Evolutionary conservation across 768 basidiomycete genomes (phyloP).

Genomic region (Kockovaella imperatae): DNA sequence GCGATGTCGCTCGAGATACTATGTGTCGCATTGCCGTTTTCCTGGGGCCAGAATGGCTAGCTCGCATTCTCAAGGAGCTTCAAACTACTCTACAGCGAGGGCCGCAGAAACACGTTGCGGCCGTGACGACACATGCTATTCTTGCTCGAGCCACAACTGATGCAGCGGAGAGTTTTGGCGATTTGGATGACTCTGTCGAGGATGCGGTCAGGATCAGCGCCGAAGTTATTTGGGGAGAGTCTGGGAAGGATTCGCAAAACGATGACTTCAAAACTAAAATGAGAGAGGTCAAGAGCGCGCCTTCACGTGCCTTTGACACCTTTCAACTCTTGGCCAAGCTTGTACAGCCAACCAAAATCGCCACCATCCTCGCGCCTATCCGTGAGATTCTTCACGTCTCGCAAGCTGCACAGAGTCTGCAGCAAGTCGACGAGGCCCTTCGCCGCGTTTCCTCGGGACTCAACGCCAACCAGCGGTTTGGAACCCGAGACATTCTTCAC

Average conservation of each 20-base stretch:
- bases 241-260: slow-evolving; percentile 74
- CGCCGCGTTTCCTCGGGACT: slow-evolving; percentile 74
- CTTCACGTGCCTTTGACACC: slow-evolving; percentile 75
- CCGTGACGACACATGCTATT: slow-evolving; percentile 71
- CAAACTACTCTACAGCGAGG: slow-evolving; percentile 78
- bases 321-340: slow-evolving; percentile 71
- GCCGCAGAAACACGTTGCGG: slow-evolving; percentile 87
- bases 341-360: slow-evolving; percentile 69
- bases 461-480: slow-evolving; percentile 68
- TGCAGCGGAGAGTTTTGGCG: slow-evolving; percentile 51
- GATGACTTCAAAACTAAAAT: slow-evolving; percentile 93
- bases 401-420: slow-evolving; percentile 67
- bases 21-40: slow-evolving; percentile 67
- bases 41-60: slow-evolving; percentile 67
- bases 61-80: slow-evolving; percentile 67
- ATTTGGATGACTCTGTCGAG: slow-evolving; percentile 66
- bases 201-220: slow-evolving; percentile 73
- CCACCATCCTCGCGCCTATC: slow-evolving; percentile 66
- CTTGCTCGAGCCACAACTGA: slow-evolving; percentile 67
- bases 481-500: slow-evolving; percentile 62
- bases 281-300: slow-evolving; percentile 77
- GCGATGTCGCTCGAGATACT: slow-evolving; percentile 76
- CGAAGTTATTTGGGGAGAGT: slow-evolving; percentile 89
- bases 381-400: slow-evolving; percentile 80
- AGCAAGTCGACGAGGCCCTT: slow-evolving; percentile 78